A percentile compares a stretch with the other conserved stretches of the same genome.
Evolutionary conservation across 352 stramenopile species (phyloP).

Genomic region (Pythium pyrilobum): DNA sequence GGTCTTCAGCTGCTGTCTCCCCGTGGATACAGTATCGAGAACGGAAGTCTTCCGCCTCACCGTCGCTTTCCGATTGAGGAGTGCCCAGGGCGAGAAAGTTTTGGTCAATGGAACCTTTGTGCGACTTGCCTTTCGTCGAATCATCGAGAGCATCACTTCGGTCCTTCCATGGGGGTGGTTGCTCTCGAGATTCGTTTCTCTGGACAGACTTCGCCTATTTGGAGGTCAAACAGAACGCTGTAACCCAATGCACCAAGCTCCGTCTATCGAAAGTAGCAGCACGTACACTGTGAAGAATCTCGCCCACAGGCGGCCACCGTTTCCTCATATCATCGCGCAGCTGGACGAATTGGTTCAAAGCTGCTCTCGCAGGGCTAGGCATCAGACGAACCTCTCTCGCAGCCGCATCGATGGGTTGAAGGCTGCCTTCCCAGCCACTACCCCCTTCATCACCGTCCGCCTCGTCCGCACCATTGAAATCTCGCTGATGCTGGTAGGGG

Average conservation of each 20-base stretch:
- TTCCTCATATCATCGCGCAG: conserved; percentile 10
- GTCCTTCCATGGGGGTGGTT: too few relatives aligned
- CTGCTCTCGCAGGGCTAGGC: background rate
- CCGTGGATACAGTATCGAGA: conserved; percentile 5
- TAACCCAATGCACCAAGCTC: background rate
- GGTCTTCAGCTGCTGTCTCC: background rate
- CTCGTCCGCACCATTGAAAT: conserved; percentile 26
- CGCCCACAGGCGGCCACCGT: conserved; percentile 5
- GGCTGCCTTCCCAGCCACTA: too few relatives aligned
- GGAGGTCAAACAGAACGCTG: background rate
- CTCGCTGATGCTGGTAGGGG: conserved; percentile 53
- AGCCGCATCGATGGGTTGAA: too few relatives aligned
- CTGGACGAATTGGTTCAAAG: conserved; percentile 23
- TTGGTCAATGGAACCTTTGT: too few relatives aligned
- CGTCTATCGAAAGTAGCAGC: background rate
- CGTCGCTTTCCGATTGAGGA: too few relatives aligned
- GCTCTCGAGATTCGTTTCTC: too few relatives aligned
- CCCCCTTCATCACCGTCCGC: background rate
- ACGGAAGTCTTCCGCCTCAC: too few relatives aligned
- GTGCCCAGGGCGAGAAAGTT: too few relatives aligned
- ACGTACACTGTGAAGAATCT: conserved; percentile 5
- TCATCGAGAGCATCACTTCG: too few relatives aligned
- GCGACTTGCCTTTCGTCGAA: too few relatives aligned
- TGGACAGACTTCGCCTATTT: too few relatives aligned
- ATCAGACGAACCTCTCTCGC: too few relatives aligned